Base-by-base conservation (phyloP, 2,329 filamentous ascomycete genomes). In the Alternaria sp. region DNA sequence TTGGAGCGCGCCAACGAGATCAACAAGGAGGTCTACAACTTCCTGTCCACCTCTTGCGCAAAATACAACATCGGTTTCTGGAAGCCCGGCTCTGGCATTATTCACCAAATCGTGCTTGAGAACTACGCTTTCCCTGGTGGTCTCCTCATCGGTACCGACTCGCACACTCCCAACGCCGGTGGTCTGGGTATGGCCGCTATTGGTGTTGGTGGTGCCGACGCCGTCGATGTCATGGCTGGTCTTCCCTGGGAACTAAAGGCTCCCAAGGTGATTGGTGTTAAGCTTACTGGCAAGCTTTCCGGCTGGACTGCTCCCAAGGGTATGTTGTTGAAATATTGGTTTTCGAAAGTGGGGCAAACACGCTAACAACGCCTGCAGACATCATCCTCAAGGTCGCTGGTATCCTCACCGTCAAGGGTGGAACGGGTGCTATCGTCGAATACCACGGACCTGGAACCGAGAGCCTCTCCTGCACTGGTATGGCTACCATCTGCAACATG, bases 21-120 rank as follows among this genome's bases (percentile, higher is more conserved):
- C 84, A 98, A 98, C 89, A 96, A 96, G 86, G 94, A 98, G 82
- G 95, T 99, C 72, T 99, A 98, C 83, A 91, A 98, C 82, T 99
- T 99, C 86, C 84, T 99, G 77, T 87, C 93, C 62, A 89, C 89
- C 65, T 91, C 94, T 68, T 98, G 94, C 80, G 93, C 93, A 77
- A 99, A 98, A 86, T 99, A 98, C 86, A 94, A 98, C 86, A 98
- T 98, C 80, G 95, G 95, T 85, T 98, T 98, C 90, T 99, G 95
- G 95, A 92, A 88, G 81, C 95, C 95, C 67, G 95, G 95, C 72
- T 97, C 94, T 78, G 95, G 95, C 86, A 99, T 98, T 80, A 99
- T 99, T 73, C 95, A 99, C 84, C 95, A 98, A 85, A 98, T 98
- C 77, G 82, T 98, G 65, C 88, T 98, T 59, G 95, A 99, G 85